Evolutionary conservation across 257 asterid genomes (phyloP).

Genomic region (Gardenia jasminoides): DNA sequence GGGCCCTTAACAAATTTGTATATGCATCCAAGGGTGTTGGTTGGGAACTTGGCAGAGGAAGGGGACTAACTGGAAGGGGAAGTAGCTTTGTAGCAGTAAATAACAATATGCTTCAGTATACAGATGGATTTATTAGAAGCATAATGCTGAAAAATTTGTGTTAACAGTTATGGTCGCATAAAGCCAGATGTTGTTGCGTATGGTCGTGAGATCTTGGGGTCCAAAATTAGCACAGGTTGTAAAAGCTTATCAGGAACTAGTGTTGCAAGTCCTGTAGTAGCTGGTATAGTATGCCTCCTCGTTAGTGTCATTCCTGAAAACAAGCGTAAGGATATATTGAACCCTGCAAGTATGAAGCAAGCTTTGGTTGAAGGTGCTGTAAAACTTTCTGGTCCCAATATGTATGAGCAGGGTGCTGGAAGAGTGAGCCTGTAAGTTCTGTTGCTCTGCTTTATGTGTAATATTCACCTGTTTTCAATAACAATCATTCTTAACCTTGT

Average conservation of each 20-base stretch:
- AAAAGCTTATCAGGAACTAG: slow-evolving; percentile 99
- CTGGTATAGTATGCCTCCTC: slow-evolving; percentile 97
- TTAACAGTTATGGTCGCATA: slow-evolving; percentile 88
- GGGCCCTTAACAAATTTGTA: not conserved
- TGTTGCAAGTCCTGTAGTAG: slow-evolving; percentile 99
- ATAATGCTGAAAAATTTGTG: slow-evolving; percentile 25
- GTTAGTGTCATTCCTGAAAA: slow-evolving; percentile 83
- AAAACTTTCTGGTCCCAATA: slow-evolving; percentile 92
- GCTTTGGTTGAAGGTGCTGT: slow-evolving; percentile 98
- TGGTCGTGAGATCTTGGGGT: slow-evolving; percentile 97
- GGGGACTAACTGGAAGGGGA: not conserved
- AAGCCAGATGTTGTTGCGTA: slow-evolving; percentile 98
- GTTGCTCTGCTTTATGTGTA: slow-evolving; percentile 19
- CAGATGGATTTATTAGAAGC: not conserved
- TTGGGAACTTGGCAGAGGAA: not conserved
- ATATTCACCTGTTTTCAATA: slow-evolving; percentile 4
- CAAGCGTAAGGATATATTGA: slow-evolving; percentile 72
- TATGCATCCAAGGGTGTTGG: not conserved
- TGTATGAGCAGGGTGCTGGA: slow-evolving; percentile 99
- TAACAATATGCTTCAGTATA: not conserved
- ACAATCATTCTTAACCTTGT: slow-evolving; percentile 24
- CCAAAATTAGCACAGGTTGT: slow-evolving; percentile 97
- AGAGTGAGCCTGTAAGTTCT: slow-evolving; percentile 94
- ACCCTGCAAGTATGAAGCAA: slow-evolving; percentile 97
- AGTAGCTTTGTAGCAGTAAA: not conserved